These are phyloP conservation scores for Vitis hybrid DNA, from an alignment of 177 flowering plant genomes.

Conservation along the genomic window DNA sequence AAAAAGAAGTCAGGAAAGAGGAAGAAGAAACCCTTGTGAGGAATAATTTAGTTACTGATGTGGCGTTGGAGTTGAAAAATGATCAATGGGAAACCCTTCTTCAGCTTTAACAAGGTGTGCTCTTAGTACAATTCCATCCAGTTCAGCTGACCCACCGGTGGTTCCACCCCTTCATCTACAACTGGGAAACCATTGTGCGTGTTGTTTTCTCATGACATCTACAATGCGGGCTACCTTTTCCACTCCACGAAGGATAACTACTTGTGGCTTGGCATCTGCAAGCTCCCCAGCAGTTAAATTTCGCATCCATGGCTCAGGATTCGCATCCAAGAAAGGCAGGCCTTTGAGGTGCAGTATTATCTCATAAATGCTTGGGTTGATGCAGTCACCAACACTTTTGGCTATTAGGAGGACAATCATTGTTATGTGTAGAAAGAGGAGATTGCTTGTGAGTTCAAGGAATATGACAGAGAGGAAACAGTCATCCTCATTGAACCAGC, in stretches of 20 bases:
- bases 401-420: conserved; percentile 95
- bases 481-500: conserved; percentile 97
- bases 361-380: conserved; percentile 88
- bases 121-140: conserved; percentile 72
- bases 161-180: conserved; percentile 51
- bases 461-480: conserved; percentile 88
- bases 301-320: conserved; percentile 94
- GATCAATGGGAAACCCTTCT: conserved; percentile 39
- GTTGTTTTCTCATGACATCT: conserved; percentile 64
- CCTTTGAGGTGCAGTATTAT: conserved; percentile 82
- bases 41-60: neutral
- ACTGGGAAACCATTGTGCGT: conserved; percentile 91
- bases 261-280: conserved; percentile 69
- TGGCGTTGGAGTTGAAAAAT: too few species aligned
- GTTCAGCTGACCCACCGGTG: conserved; percentile 47
- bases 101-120: conserved; percentile 68
- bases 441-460: conserved; percentile 93
- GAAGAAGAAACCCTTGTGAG: conserved; percentile 34
- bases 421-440: conserved; percentile 78
- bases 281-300: conserved; percentile 82
- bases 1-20: conserved; percentile 64
- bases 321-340: conserved; percentile 79
- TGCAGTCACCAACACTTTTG: conserved; percentile 84
- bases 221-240: conserved; percentile 79
- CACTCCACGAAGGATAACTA: conserved; percentile 66